These are phyloP conservation scores for Dendryphion nanum DNA, from an alignment of 2,329 filamentous ascomycete species.

Conservation along the genomic window DNA sequence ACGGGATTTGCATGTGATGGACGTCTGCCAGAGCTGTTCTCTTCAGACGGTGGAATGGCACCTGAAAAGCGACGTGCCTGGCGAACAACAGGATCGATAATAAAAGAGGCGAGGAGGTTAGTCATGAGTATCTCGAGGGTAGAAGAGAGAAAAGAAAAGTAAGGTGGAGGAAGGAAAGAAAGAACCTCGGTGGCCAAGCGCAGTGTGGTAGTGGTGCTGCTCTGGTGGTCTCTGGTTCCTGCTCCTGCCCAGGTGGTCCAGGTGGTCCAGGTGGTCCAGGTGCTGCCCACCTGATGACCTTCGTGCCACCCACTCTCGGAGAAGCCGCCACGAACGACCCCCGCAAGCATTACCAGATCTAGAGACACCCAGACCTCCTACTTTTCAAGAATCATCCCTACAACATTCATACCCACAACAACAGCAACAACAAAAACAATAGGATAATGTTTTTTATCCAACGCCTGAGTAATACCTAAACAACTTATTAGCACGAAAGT, in stretches of 20 bases:
- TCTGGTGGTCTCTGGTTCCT: neutral
- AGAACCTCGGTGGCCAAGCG: neutral
- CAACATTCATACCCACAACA: too few relatives aligned
- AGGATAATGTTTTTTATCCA: too few relatives aligned
- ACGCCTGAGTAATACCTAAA: too few relatives aligned
- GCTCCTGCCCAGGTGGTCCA: neutral
- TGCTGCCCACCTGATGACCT: too few relatives aligned
- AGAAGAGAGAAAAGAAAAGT: neutral
- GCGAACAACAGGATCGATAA: slow-evolving; percentile 41
- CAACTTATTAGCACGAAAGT: too few relatives aligned
- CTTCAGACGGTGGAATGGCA: slow-evolving; percentile 14
- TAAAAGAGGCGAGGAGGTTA: slow-evolving; percentile 38
- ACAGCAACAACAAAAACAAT: too few relatives aligned
- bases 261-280: too few relatives aligned
- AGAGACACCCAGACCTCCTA: too few relatives aligned
- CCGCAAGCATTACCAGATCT: neutral
- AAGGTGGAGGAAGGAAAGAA: neutral
- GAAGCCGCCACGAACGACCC: too few relatives aligned
- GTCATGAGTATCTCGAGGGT: slow-evolving; percentile 33
- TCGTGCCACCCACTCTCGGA: too few relatives aligned
- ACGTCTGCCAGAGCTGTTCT: slow-evolving; percentile 11
- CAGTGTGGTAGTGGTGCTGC: neutral
- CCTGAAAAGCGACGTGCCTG: slow-evolving; percentile 40
- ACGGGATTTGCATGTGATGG: slow-evolving; percentile 29
- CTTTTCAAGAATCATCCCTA: too few relatives aligned